Evolutionary conservation across 306 rosid genomes (phyloP).

Genomic region (Inga oerstediana): DNA sequence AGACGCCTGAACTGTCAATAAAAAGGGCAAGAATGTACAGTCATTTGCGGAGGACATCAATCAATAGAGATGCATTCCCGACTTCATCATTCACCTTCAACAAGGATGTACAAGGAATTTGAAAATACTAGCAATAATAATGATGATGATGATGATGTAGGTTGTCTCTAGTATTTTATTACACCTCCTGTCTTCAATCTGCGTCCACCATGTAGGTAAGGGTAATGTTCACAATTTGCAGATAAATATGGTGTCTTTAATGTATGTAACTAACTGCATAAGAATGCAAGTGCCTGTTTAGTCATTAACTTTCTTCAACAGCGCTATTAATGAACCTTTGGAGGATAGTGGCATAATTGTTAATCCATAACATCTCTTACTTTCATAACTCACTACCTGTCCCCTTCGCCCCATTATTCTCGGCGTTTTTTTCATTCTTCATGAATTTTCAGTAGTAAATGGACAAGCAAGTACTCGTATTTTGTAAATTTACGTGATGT

Average conservation of each 20-base stretch:
- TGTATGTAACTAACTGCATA: too few relatives aligned
- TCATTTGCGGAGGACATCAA: slow-evolving; percentile 25
- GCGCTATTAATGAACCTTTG: background rate
- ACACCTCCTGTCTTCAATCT: background rate
- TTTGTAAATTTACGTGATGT: background rate
- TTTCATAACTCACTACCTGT: too few relatives aligned
- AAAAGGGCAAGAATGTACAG: slow-evolving; percentile 24
- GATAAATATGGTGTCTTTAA: background rate
- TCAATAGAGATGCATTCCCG: slow-evolving; percentile 28
- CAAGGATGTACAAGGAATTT: slow-evolving; percentile 38
- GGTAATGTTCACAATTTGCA: slow-evolving; percentile 20
- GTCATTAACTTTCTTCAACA: background rate
- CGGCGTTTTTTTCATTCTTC: background rate
- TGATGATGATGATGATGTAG: background rate
- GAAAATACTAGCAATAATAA: background rate
- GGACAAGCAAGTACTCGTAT: background rate
- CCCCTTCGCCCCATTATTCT: background rate
- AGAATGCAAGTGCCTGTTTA: background rate
- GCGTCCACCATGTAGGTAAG: slow-evolving; percentile 4
- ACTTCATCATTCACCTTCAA: slow-evolving; percentile 6
- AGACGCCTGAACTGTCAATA: background rate
- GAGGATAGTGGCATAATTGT: background rate
- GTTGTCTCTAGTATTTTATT: slow-evolving; percentile 13
- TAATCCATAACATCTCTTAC: background rate
- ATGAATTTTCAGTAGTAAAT: background rate